Evolutionary conservation across 192 early-diverging fungal genomes (phyloP).

Genomic region (Helicostylum pulchrum): DNA sequence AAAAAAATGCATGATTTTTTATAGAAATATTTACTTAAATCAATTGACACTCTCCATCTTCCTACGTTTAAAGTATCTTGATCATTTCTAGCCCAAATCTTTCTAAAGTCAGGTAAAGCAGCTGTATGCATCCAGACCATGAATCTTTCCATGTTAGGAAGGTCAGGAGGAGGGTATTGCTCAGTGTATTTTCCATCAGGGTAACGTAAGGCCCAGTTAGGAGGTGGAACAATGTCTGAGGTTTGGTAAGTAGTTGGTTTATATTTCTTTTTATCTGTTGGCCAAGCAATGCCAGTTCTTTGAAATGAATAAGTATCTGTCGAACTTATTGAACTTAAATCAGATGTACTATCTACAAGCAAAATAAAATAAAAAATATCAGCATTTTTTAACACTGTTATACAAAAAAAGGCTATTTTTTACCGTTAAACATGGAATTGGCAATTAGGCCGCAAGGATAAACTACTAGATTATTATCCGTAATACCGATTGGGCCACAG

Average conservation of each 20-base stretch:
- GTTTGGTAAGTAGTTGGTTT: constrained; percentile 52
- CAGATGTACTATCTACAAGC: constrained; percentile 30
- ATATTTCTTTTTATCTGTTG: constrained; percentile 73
- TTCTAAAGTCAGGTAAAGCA: constrained; percentile 90
- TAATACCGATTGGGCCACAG: constrained; percentile 9
- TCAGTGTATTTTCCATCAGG: constrained; percentile 46
- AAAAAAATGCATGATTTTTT: background rate
- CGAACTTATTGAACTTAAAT: constrained; percentile 11
- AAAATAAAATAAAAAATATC: background rate
- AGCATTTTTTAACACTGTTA: background rate
- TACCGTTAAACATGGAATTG: constrained; percentile 85
- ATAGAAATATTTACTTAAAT: constrained; percentile 58
- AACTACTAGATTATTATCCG: constrained; percentile 38
- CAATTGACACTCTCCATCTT: constrained; percentile 63
- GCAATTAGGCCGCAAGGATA: constrained; percentile 94
- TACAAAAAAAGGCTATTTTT: constrained; percentile 4
- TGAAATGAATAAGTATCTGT: constrained; percentile 51
- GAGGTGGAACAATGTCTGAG: constrained; percentile 70
- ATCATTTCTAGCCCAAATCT: constrained; percentile 81
- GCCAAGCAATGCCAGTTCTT: constrained; percentile 78
- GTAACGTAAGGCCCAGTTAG: constrained; percentile 71
- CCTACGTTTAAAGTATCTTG: constrained; percentile 58
- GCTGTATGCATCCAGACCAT: constrained; percentile 97
- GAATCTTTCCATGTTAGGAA: constrained; percentile 70
- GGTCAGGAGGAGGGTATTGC: constrained; percentile 57